A percentile compares a stretch with the other conserved stretches of the same genome.
Conservation (phyloP, 257 asterid species). For the Knoxia roxburghii region DNA sequence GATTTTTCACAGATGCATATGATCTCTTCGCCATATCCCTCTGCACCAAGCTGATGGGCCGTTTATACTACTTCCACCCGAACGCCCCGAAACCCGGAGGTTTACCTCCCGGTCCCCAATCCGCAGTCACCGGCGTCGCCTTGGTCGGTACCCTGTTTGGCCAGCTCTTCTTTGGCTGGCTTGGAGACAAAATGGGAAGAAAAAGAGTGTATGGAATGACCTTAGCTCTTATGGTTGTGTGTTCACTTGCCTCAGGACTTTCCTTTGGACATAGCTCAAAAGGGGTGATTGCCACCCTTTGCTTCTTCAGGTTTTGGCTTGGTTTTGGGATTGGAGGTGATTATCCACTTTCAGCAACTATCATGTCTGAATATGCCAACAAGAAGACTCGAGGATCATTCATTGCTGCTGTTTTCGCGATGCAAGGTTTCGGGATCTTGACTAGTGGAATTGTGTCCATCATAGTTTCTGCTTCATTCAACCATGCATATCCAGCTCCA, state of each 20-base stretch:
- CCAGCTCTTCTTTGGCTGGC: constrained; percentile 26
- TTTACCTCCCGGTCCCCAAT: constrained; percentile 10
- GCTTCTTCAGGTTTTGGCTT: constrained; percentile 26
- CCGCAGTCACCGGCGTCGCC: constrained; percentile 23
- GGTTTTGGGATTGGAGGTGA: constrained; percentile 28
- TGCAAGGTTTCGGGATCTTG: constrained; percentile 26
- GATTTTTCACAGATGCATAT: constrained; percentile 29
- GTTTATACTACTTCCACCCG: constrained; percentile 18
- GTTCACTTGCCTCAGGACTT: constrained; percentile 23
- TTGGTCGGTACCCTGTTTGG: constrained; percentile 17
- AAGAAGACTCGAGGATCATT: constrained; percentile 25
- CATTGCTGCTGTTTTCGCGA: constrained; percentile 25
- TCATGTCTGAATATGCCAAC: constrained; percentile 26
- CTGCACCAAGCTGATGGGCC: constrained; percentile 23
- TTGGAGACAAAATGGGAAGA: constrained; percentile 27
- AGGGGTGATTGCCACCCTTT: constrained; percentile 20
- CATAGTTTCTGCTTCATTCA: constrained; percentile 10
- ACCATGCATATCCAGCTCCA: neutral
- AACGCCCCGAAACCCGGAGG: constrained; percentile 11
- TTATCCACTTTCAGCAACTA: constrained; percentile 24
- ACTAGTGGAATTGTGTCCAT: constrained; percentile 18
- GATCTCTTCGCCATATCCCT: constrained; percentile 27
- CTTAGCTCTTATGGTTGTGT: constrained; percentile 19
- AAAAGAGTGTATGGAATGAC: constrained; percentile 22
- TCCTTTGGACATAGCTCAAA: constrained; percentile 17